Base-by-base conservation (phyloP, 495 filamentous ascomycete genomes). In the Neurospora sp. region DNA sequence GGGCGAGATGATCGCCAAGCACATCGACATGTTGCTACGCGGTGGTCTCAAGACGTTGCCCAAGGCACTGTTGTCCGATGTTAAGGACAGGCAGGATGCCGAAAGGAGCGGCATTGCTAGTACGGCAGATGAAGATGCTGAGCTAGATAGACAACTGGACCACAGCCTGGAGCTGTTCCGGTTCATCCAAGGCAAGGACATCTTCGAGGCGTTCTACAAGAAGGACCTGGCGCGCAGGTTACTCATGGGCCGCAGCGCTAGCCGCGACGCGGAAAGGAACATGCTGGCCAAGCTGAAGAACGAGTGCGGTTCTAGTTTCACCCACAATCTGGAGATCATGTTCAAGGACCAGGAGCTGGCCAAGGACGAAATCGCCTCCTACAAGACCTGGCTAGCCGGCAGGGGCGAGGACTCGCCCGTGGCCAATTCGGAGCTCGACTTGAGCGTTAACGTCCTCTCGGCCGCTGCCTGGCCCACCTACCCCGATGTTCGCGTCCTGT, bases 151-250 rank as follows among this genome's bases (percentile, higher is more conserved):
- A 69, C 96, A 97, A 79, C 86, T 99, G 38, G 96, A 98, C 74
- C 90, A 94, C 78, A 94, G 91, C 13, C 85, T 99, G 4, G 94
- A 98, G 76, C 86, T 99, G 8, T 99, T 99, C 86, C 89, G 96
- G 5, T 98, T 98, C 80, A 93, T 99, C 73, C 91, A 98, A 78
- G 96, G 96, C 31, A 99, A 98, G 80, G 94, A 94, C 48, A 94
- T 97, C 0, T 99, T 99, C 77, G 96, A 98, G 77, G 96, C 94
- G 5, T 98, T 99, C 78, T 99, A 99, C 86, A 98, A 98, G 86
- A 96, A 93, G 73, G 95, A 97, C 78, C 89, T 99, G 69, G 94
- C 96, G 2, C 88, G 93, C 9, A 89, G 96, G 37, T 84, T 99
- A 31, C 85, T 99, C 48, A 92, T 98, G 91, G 91, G 90, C 39